Conservation (phyloP, 108 stramenopile species). For the Skeletonema marinoi region DNA sequence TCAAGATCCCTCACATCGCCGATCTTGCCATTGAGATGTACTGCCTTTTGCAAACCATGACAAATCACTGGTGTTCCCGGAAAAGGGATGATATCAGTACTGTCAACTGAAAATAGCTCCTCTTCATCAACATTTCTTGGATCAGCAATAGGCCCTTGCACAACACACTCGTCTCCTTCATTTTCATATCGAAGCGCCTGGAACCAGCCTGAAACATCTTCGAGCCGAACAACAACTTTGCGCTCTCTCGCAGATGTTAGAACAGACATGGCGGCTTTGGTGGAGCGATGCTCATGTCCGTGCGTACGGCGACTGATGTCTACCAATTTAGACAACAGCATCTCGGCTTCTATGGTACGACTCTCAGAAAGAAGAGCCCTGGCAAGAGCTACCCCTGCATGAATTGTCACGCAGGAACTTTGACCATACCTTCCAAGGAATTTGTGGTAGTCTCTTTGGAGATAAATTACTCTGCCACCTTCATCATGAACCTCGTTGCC, state of each 20-base stretch:
- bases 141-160: conserved; percentile 9
- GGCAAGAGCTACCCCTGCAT: not conserved
- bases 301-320: not conserved
- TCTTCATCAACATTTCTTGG: conserved; percentile 5
- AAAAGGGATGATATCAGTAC: not conserved
- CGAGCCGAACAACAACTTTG: not conserved
- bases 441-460: not conserved
- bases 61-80: conserved; percentile 11
- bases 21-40: conserved; percentile 21
- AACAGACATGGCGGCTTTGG: not conserved
- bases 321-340: conserved; percentile 4
- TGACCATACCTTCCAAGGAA: not conserved
- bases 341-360: conserved; percentile 3
- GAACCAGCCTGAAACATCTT: not conserved
- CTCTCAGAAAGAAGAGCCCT: not conserved
- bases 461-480: not conserved
- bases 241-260: not conserved
- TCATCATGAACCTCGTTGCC: not conserved
- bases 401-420: not conserved
- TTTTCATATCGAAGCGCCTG: conserved; percentile 10
- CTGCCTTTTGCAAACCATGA: not conserved
- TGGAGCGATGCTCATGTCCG: conserved; percentile 3
- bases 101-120: not conserved
- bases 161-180: not conserved
- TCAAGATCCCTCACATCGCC: conserved; percentile 4